phyloP scores from a whole-genome alignment of 2,329 filamentous ascomycete genomes.

The Tetracladium maxilliforme region DNA sequence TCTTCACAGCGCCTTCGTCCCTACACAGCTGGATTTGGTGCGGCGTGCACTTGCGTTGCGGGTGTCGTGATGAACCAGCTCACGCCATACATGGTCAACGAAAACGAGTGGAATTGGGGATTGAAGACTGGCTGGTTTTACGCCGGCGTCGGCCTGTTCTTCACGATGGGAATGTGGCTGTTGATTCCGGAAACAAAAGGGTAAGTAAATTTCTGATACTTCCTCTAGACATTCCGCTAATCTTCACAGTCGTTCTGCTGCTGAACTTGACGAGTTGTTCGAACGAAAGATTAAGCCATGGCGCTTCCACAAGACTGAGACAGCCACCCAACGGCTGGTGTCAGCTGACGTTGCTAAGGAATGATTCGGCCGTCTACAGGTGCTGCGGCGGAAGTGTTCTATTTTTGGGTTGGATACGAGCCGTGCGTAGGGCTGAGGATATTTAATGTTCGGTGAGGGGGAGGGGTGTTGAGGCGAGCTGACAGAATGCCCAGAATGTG shows the following conservation, averaged over 20 bases:
- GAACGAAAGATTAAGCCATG: conserved; percentile 3
- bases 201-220: no score
- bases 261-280: conserved; percentile 3
- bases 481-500: no score
- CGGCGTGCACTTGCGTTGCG: conserved; percentile 7
- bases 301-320: conserved; percentile 6
- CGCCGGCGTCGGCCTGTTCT: conserved; percentile 5
- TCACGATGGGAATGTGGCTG: conserved; percentile 6
- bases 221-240: no score
- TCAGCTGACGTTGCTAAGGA: no score
- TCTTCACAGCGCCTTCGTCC: conserved; percentile 9
- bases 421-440: no score
- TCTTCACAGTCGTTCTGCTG: conserved; percentile 2
- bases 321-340: conserved; percentile 4
- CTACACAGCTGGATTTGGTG: conserved; percentile 8
- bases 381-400: no score
- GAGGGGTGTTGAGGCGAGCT: no score
- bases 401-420: no score
- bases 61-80: conserved; percentile 9
- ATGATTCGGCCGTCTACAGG: no score
- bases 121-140: conserved; percentile 10
- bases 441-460: no score
- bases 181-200: conserved; percentile 8
- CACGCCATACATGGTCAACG: conserved; percentile 8
- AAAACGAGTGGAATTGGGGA: conserved; percentile 7